Evolutionary conservation across 306 rosid genomes (phyloP).

Genomic region (Dicorynia guianensis): DNA sequence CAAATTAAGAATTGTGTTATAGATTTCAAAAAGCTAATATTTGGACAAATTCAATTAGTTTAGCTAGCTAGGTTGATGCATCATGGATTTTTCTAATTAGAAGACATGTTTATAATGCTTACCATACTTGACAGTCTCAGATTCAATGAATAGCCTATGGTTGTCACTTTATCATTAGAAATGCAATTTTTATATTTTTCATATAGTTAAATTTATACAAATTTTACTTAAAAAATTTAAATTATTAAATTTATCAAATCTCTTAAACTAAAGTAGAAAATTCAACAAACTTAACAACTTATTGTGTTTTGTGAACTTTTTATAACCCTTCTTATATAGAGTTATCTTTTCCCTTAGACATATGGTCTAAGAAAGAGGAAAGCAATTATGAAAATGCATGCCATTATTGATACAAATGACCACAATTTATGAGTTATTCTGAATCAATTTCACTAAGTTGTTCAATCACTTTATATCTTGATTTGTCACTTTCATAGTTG

Average conservation of each 20-base stretch:
- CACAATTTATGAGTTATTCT: conserved; percentile 7
- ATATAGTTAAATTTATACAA: too few species aligned
- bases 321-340: too few species aligned
- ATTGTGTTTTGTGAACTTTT: too few species aligned
- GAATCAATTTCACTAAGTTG: conserved; percentile 13
- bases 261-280: too few species aligned
- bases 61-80: conserved; percentile 23
- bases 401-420: conserved; percentile 2
- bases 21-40: conserved; percentile 35
- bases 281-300: too few species aligned
- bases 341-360: background rate
- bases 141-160: conserved; percentile 7
- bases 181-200: too few species aligned
- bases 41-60: conserved; percentile 25
- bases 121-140: conserved; percentile 4
- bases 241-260: too few species aligned
- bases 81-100: background rate
- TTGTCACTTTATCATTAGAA: background rate
- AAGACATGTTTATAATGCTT: background rate
- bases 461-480: conserved; percentile 24
- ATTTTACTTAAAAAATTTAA: too few species aligned
- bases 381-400: background rate
- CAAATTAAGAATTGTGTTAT: conserved; percentile 5
- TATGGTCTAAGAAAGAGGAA: background rate
- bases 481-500: conserved; percentile 31